Evolutionary conservation across 805 yeast species (phyloP), one percentile per base, ranked within the genome.

Genomic region (Cyberlindnera mrakii): DNA sequence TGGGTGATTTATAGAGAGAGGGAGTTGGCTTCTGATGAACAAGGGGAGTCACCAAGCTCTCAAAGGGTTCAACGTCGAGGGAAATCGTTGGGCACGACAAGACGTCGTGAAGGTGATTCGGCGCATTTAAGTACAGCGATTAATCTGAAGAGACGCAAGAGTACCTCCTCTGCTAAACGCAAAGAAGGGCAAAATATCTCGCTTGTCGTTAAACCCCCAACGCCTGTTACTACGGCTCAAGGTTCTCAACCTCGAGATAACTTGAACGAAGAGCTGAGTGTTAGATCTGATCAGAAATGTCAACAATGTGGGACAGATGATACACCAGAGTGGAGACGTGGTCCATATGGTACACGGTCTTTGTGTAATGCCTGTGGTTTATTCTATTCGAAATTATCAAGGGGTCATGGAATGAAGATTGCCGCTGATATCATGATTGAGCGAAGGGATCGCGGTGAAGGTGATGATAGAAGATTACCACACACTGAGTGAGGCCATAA

Each of bases 251-350:
- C 43, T 3, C 25, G 40, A 1, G 49, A 48, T 30, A 50, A 45
- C 13, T 37, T 49, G 14, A 50, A 50, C 33, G 54, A 52, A 29
- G 55, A 49, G 1, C 40, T 55, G 16, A 49, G 54, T 7, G 23
- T 45, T 1, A 50, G 37, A 18, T 2, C 37, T 1, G 41, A 43
- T 18, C 52, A 46, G 20, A 49, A 59, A 8, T 84, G 91, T 54
- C 57, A 66, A 30, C 96, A 88, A 52, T 89, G 96, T 65, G 81
- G 82, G 0, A 77, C 82, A 2, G 70, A 70, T 25, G 78, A 77
- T 37, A 85, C 96, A 0, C 96, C 96, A 0, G 96, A 90, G 62
- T 89, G 97, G 97, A 72, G 97, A 57, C 71, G 83, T 47, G 97
- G 96, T 0, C 96, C 96, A 1, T 74, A 77, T 44, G 95, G 96